A percentile compares a stretch with the other conserved stretches of the same genome.
Conservation (phyloP, 352 stramenopile species). For the Blastocystis sp. region DNA sequence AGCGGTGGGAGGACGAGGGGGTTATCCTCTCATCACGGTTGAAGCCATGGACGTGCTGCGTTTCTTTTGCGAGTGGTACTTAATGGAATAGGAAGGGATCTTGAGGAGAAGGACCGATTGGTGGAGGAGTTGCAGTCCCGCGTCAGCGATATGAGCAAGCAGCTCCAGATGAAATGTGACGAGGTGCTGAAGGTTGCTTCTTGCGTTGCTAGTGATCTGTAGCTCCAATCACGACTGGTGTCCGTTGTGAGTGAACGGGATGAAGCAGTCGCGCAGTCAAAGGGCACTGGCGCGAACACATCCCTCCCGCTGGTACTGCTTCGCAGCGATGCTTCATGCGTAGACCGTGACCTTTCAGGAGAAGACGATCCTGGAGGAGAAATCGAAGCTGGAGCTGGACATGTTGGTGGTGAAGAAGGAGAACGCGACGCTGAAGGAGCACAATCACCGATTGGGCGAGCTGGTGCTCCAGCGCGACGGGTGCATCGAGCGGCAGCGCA, state of each 20-base stretch:
- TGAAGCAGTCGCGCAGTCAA: neutral
- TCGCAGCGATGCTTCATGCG: neutral
- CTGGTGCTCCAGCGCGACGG: conserved; percentile 27
- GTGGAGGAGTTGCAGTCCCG: neutral
- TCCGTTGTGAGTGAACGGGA: conserved; percentile 2
- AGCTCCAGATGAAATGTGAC: neutral
- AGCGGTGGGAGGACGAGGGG: neutral
- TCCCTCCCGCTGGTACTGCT: neutral
- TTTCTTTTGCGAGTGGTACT: neutral
- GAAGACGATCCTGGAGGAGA: conserved; percentile 36
- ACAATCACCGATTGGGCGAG: conserved; percentile 49
- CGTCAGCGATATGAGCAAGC: neutral
- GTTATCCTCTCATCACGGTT: neutral
- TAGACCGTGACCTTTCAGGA: conserved; percentile 19
- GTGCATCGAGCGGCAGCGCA: conserved; percentile 7
- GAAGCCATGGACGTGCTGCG: conserved; percentile 8
- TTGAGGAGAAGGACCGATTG: neutral
- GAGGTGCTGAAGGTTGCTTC: neutral
- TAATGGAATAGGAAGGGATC: conserved; percentile 18
- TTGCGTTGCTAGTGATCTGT: neutral
- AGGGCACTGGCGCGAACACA: neutral
- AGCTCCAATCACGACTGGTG: conserved; percentile 23
- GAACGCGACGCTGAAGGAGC: conserved; percentile 10
- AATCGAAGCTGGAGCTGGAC: conserved; percentile 48
- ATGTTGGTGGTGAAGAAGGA: conserved; percentile 12